phyloP scores from a whole-genome alignment of 1,139 yeast species.

The Candida buenavistaensis region DNA sequence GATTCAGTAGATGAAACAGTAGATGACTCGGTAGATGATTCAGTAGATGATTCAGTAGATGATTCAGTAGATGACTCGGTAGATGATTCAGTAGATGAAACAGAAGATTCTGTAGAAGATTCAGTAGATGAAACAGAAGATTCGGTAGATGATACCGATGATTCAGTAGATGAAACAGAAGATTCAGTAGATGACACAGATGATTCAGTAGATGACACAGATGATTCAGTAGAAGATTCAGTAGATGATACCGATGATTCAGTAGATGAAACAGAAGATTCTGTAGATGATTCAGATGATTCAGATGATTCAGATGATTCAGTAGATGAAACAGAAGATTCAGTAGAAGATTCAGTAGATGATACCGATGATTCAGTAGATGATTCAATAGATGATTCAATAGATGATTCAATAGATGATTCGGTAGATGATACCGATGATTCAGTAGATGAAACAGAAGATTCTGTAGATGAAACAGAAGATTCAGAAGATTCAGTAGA shows the following conservation, averaged over 20 bases:
- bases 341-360: constrained; percentile 8
- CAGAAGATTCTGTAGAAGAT: constrained; percentile 1
- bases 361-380: constrained; percentile 3
- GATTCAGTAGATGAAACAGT: constrained; percentile 2
- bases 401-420: constrained; percentile 6
- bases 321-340: constrained; percentile 14
- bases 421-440: constrained; percentile 5
- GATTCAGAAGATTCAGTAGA: constrained; percentile 10
- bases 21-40: constrained; percentile 8
- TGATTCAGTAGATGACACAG: constrained; percentile 6
- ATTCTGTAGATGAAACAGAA: constrained; percentile 15
- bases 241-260: constrained; percentile 1
- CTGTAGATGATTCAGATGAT: constrained; percentile 3
- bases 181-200: no score
- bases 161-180: constrained; percentile 1
- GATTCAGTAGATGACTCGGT: constrained; percentile 2
- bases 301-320: constrained; percentile 13
- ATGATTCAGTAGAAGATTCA: constrained; percentile 2
- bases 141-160: constrained; percentile 6
- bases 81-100: background rate
- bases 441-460: constrained; percentile 11
- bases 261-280: constrained; percentile 7
- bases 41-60: constrained; percentile 6
- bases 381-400: constrained; percentile 5
- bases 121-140: background rate